Percentiles rank a stretch among this genome's conserved stretches.
These are phyloP conservation scores for Abrus precatorius DNA, from an alignment of 306 rosid genomes.

Conservation along the genomic window DNA sequence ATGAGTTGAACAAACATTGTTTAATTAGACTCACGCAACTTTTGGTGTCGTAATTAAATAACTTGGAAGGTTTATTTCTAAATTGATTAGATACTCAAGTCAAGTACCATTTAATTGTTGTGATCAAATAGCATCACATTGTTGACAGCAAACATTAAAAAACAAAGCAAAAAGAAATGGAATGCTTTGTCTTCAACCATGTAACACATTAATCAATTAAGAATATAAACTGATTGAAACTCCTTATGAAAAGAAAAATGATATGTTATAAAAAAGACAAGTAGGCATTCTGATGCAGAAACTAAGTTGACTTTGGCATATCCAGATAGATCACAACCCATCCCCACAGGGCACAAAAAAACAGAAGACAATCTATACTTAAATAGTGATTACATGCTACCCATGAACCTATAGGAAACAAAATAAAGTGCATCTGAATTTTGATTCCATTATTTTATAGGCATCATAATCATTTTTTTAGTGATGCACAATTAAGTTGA, in stretches of 20 bases:
- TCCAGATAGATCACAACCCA: constrained; percentile 53
- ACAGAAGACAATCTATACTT: constrained; percentile 13
- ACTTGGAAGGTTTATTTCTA: constrained; percentile 17
- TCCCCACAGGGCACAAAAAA: constrained; percentile 12
- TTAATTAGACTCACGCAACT: constrained; percentile 34
- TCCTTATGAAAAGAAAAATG: not conserved
- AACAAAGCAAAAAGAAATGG: not conserved
- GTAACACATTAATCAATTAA: not conserved
- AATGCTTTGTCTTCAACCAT: constrained; percentile 10
- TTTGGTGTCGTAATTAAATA: constrained; percentile 23
- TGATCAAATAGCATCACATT: constrained; percentile 26
- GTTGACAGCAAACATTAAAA: constrained; percentile 33
- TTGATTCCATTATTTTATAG: constrained; percentile 33
- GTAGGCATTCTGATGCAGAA: constrained; percentile 39
- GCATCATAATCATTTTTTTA: constrained; percentile 34
- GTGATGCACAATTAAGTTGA: constrained; percentile 52
- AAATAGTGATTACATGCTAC: constrained; percentile 42
- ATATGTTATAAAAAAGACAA: constrained; percentile 11
- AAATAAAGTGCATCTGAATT: constrained; percentile 41
- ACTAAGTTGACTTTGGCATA: constrained; percentile 53
- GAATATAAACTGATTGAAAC: not conserved
- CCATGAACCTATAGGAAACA: constrained; percentile 47
- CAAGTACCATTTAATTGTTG: constrained; percentile 29
- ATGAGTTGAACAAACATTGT: constrained; percentile 40
- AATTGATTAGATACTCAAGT: not conserved